Evolutionary conservation across 441 rosid genomes (phyloP), one percentile per base, ranked within the genome.

Genomic region (Viola pubescens): DNA sequence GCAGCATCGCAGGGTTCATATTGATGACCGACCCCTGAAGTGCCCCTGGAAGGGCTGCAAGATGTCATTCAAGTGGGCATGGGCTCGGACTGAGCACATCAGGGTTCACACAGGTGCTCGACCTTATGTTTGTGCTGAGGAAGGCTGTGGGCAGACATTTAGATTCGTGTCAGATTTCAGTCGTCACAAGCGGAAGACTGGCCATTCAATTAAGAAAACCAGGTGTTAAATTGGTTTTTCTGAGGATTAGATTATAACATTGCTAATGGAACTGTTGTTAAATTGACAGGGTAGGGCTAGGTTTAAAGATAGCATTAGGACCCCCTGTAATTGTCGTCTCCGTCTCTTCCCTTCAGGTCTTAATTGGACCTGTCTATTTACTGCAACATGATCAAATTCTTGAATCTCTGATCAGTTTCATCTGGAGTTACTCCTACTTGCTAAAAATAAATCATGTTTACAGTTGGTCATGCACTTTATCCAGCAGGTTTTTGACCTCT

Each of bases 61-160:
- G 79, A 91, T 89, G 98, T 70, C 97, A 13, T 94, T 94, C 77
- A 94, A 94, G 73, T 94, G 98, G 98, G 92, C 98, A 34, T 94
- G 99, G 99, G 96, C 99, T 3, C 73, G 98, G 45, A 94, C 99
- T 0, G 98, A 94, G 66, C 99, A 94, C 71, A 74, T 89, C 7
- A 76, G 99, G 78, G 99, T 91, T 67, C 99, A 94, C 83, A 94
- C 99, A 3, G 99, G 99, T n/a, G 99, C 75, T n/a, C 91, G 98
- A 9, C 99, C 99, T 50, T 94, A 91, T 2, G 76, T 78, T 52
- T 94, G 99, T 5, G 86, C 72, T 3, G 96, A 88, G 70, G 80
- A 82, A 1, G 97, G 94, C 51, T 91, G 99, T 19, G 98, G 84
- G 41, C 97, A 94, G 82, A 91, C 99, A 2, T 94, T 94, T 73